Conservation (phyloP, 2,329 filamentous ascomycete species). For the Aspergillus pseudotamarii region DNA sequence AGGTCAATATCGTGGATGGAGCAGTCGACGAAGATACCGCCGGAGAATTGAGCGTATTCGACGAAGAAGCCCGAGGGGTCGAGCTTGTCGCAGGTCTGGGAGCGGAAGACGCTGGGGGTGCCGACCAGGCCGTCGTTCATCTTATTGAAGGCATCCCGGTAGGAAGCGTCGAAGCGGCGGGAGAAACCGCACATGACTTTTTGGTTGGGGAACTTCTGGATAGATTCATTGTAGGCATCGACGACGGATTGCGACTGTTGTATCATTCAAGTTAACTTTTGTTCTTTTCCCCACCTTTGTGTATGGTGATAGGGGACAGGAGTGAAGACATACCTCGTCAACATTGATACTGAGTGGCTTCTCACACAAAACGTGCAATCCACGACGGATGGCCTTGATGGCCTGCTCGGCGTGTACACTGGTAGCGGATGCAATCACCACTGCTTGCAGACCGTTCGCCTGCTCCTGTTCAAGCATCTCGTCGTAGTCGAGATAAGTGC, state of each 20-base stretch:
- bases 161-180: constrained; percentile 66
- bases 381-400: constrained; percentile 57
- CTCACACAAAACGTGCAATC: constrained; percentile 60
- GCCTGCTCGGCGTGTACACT: constrained; percentile 59
- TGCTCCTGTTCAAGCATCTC: constrained; percentile 54
- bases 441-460: constrained; percentile 50
- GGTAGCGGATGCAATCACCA: constrained; percentile 56
- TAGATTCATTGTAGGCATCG: neutral
- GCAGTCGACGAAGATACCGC: constrained; percentile 71
- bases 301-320: neutral
- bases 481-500: constrained; percentile 55
- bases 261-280: neutral
- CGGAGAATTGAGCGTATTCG: constrained; percentile 63
- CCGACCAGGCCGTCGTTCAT: constrained; percentile 60
- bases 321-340: constrained; percentile 52
- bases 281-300: neutral
- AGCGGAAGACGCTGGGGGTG: constrained; percentile 61
- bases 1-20: constrained; percentile 70
- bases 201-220: constrained; percentile 35
- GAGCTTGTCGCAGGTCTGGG: constrained; percentile 67
- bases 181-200: constrained; percentile 71
- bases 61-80: constrained; percentile 69
- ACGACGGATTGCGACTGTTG: neutral
- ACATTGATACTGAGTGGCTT: constrained; percentile 56
- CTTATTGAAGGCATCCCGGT: constrained; percentile 59